Conservation (phyloP, 2,329 filamentous ascomycete genomes). For the Lanzia echinophila region DNA sequence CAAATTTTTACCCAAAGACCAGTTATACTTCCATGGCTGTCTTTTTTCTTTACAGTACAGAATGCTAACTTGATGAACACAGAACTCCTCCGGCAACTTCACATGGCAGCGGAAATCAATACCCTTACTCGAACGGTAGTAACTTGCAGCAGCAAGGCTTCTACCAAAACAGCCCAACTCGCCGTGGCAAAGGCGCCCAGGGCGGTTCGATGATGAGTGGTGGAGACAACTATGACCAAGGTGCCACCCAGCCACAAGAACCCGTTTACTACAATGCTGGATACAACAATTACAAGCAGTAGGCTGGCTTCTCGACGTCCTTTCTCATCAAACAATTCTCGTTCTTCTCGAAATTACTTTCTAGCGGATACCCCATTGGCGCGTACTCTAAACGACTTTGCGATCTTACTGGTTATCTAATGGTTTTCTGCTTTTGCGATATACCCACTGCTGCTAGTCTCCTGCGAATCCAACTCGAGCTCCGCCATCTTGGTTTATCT, state of each 20-base stretch:
- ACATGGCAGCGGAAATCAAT: background rate
- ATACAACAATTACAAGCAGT: background rate
- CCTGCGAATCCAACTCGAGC: background rate
- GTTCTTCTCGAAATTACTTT: background rate
- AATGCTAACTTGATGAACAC: background rate
- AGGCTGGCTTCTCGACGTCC: background rate
- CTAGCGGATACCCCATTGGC: constrained; percentile 5
- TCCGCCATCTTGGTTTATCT: background rate
- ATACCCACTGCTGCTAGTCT: background rate
- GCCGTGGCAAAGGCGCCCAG: background rate
- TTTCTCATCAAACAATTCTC: background rate
- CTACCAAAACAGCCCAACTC: background rate
- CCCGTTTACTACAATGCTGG: constrained; percentile 1
- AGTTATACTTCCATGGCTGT: background rate
- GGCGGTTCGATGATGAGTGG: background rate
- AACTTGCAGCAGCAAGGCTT: background rate
- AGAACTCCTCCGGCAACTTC: background rate
- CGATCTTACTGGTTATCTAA: background rate
- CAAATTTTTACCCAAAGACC: background rate
- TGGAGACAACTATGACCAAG: background rate
- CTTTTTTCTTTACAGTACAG: background rate
- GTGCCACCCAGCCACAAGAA: background rate
- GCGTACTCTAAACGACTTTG: background rate
- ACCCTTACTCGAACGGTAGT: background rate
- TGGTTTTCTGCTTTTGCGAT: background rate